These are phyloP conservation scores for Cyclotella baltica DNA, from an alignment of 108 stramenopile genomes.

Conservation along the genomic window DNA sequence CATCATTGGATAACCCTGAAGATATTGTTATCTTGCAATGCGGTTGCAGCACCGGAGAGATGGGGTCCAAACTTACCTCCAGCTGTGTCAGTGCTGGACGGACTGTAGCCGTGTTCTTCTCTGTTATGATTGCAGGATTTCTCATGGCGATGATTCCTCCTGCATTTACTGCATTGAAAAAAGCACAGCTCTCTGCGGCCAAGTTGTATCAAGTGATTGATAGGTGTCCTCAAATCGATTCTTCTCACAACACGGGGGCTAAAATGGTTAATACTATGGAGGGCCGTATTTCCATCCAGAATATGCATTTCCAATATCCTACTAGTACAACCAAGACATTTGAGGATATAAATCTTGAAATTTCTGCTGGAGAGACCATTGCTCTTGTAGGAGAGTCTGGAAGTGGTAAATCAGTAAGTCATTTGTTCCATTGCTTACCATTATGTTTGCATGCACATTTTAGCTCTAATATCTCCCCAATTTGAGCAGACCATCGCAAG, in stretches of 20 bases:
- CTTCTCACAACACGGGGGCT: not conserved
- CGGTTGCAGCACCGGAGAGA: constrained; percentile 23
- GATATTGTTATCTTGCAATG: constrained; percentile 25
- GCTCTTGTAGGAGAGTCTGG: constrained; percentile 68
- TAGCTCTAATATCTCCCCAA: not conserved
- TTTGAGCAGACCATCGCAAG: constrained; percentile 55
- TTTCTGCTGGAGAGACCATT: constrained; percentile 55
- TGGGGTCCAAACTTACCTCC: constrained; percentile 21
- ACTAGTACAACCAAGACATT: constrained; percentile 38
- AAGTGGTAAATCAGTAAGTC: constrained; percentile 61
- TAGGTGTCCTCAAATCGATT: constrained; percentile 20
- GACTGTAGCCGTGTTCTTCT: constrained; percentile 47
- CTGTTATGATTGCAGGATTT: constrained; percentile 41
- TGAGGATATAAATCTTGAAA: constrained; percentile 50
- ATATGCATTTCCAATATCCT: constrained; percentile 42
- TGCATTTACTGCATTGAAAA: constrained; percentile 16
- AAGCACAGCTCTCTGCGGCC: constrained; percentile 6
- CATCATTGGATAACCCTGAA: not conserved
- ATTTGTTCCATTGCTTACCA: too few relatives aligned
- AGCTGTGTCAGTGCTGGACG: constrained; percentile 34
- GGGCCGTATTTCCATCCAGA: constrained; percentile 37
- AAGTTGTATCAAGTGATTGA: constrained; percentile 33
- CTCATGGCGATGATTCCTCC: constrained; percentile 40
- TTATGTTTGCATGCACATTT: too few relatives aligned
- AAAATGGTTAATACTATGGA: constrained; percentile 28